phyloP scores from a whole-genome alignment of 148 eudicot species.

The Camellia japonica region DNA sequence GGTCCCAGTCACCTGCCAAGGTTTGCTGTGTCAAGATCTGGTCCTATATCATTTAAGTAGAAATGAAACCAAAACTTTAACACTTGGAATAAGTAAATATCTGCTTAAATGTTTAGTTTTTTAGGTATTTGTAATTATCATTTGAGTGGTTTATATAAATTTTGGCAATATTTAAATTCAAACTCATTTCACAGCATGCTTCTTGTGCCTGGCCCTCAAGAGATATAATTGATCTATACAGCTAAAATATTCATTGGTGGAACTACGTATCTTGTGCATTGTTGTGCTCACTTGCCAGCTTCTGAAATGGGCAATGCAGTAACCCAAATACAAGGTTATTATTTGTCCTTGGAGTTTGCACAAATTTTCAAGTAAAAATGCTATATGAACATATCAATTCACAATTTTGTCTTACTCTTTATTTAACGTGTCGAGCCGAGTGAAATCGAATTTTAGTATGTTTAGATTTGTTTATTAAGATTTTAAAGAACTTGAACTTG shows the following conservation, averaged over 20 bases:
- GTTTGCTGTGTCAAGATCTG: slow-evolving; percentile 94
- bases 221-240: neutral
- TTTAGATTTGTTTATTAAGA: no score
- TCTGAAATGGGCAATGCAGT: no score
- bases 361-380: no score
- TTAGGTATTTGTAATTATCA: slow-evolving; percentile 2
- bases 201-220: neutral
- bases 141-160: neutral
- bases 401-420: neutral
- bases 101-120: neutral
- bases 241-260: neutral
- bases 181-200: neutral
- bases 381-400: no score
- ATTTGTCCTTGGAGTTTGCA: no score
- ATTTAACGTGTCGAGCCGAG: no score
- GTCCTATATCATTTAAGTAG: slow-evolving; percentile 82
- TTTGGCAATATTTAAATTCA: neutral
- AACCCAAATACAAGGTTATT: no score
- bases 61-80: neutral
- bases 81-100: neutral
- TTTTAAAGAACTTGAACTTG: no score
- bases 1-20: slow-evolving; percentile 92
- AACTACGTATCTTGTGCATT: neutral
- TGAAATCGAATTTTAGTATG: no score
- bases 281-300: neutral